A percentile compares a stretch with the other conserved stretches of the same genome.
Conservation (phyloP, 176 grass and related monocot genomes). For the Oryza punctata region DNA sequence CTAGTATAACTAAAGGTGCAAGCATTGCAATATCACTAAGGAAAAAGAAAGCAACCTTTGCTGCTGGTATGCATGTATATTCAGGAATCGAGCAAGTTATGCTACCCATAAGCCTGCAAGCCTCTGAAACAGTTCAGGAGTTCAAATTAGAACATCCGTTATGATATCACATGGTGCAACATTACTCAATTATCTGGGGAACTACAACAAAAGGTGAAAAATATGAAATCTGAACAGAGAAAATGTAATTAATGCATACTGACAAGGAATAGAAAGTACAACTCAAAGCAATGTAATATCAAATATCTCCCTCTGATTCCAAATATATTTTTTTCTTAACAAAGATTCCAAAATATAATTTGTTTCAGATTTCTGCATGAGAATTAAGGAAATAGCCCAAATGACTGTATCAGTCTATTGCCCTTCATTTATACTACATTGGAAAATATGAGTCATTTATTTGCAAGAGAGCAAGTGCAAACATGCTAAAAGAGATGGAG, state of each 20-base stretch:
- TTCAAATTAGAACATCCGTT: conserved; percentile 24
- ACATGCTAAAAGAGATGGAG: not conserved
- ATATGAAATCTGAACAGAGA: not conserved
- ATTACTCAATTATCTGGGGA: not conserved
- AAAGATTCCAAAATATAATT: not conserved
- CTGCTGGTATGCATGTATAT: conserved; percentile 86
- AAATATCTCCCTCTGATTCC: not conserved
- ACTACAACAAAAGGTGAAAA: conserved; percentile 4
- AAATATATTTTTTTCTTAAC: not conserved
- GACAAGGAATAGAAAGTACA: too few relatives aligned
- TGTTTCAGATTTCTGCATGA: not conserved
- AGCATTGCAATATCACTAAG: conserved; percentile 12
- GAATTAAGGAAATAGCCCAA: not conserved
- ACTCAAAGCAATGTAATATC: not conserved
- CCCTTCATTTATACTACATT: not conserved
- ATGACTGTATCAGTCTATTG: not conserved
- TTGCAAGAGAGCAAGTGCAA: not conserved
- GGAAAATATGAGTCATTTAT: not conserved
- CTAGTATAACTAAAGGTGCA: conserved; percentile 19
- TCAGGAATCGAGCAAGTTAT: conserved; percentile 83
- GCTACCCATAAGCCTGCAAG: conserved; percentile 80
- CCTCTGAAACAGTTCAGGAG: conserved; percentile 52
- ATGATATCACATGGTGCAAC: not conserved
- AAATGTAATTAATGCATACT: not conserved
- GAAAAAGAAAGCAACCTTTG: conserved; percentile 67